These are phyloP conservation scores for Cordyceps cicadae DNA, from an alignment of 2,329 filamentous ascomycete genomes.

Conservation along the genomic window DNA sequence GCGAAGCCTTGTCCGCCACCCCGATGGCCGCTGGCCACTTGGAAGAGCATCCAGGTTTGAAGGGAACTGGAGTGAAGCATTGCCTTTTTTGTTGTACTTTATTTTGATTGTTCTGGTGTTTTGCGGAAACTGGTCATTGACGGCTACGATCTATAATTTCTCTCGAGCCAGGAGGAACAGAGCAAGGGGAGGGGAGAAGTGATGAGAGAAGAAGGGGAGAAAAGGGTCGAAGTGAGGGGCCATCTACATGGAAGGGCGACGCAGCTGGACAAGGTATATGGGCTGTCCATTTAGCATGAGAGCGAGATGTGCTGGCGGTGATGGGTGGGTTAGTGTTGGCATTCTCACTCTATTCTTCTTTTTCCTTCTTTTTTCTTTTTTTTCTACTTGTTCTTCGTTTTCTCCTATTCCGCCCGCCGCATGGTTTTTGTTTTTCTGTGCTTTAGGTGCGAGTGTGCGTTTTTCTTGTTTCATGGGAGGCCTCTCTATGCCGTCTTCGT, in stretches of 20 bases:
- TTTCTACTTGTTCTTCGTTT: constrained; percentile 12
- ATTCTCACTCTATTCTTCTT: constrained; percentile 11
- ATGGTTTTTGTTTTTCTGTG: constrained; percentile 1
- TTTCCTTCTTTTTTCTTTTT: too few species aligned
- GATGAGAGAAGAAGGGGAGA: too few species aligned
- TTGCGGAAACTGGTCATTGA: constrained; percentile 6
- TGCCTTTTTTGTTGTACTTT: constrained; percentile 16
- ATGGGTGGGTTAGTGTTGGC: not conserved
- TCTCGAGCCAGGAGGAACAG: constrained; percentile 2
- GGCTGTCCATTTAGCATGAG: not conserved
- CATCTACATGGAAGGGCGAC: not conserved
- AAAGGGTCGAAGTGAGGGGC: not conserved
- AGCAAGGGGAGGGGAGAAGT: not conserved
- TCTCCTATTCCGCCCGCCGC: not conserved
- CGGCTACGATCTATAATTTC: not conserved
- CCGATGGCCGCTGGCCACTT: not conserved
- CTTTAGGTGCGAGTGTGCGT: not conserved
- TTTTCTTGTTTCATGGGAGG: not conserved
- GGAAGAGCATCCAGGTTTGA: not conserved
- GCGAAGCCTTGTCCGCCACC: not conserved
- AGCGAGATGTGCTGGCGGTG: not conserved
- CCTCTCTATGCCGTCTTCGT: not conserved
- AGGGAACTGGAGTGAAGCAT: not conserved
- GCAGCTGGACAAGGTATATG: not conserved
- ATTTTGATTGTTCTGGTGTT: constrained; percentile 15